Conservation (phyloP, 2,329 filamentous ascomycete species). For the Herpotrichia juniperi region DNA sequence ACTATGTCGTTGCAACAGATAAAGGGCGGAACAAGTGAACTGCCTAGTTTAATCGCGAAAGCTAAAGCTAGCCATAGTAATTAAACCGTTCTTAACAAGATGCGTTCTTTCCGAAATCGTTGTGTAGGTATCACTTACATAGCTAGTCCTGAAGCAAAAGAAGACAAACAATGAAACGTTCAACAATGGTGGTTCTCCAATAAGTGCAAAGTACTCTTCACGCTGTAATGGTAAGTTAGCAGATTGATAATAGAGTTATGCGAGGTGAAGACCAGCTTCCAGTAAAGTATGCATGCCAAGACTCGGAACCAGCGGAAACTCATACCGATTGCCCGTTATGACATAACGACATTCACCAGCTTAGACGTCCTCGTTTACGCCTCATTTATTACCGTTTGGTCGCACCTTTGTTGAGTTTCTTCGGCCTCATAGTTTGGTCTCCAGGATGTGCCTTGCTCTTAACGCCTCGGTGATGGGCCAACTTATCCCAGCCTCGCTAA, state of each 20-base stretch:
- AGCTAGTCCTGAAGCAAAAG: too few relatives aligned
- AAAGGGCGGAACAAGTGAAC: slow-evolving; percentile 12
- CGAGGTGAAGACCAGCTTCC: neutral
- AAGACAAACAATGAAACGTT: too few relatives aligned
- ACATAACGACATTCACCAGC: neutral
- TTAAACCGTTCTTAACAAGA: too few relatives aligned
- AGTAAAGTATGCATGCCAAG: slow-evolving; percentile 4
- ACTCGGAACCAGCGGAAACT: slow-evolving; percentile 6
- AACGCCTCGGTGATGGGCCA: slow-evolving; percentile 17
- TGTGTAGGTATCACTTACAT: too few relatives aligned
- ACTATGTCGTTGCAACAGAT: slow-evolving; percentile 1
- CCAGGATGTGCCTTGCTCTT: slow-evolving; percentile 3
- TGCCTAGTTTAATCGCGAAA: slow-evolving; percentile 10
- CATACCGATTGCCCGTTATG: neutral
- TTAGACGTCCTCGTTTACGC: neutral
- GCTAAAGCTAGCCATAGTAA: slow-evolving; percentile 16
- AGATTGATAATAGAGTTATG: too few relatives aligned
- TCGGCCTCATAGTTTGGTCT: neutral
- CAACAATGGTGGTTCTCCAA: too few relatives aligned
- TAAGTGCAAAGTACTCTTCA: too few relatives aligned
- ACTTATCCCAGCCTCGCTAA: slow-evolving; percentile 42
- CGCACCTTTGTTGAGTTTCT: neutral
- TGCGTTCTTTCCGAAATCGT: too few relatives aligned
- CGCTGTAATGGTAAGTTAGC: too few relatives aligned
- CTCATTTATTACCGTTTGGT: neutral